Base-by-base conservation (phyloP, 352 stramenopile species). In the Phytophthora brassicae region DNA sequence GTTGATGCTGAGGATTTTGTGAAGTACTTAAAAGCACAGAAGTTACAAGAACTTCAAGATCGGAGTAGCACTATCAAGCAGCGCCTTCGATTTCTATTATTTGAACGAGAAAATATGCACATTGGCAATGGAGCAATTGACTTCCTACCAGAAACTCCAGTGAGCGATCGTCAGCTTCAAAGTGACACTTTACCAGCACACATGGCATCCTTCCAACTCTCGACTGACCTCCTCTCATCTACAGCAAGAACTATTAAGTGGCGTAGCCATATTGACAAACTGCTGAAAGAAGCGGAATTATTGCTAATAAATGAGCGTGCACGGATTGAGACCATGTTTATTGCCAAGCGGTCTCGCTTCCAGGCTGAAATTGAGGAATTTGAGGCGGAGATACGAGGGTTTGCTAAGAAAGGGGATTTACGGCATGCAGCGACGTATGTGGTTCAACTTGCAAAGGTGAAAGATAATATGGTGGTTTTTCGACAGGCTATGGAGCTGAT, bases 361-460 rank as follows among this genome's bases (percentile, higher is more conserved):
- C 76, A 86, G 35, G 72, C 78, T 11, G 85, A 92, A 41, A 83
- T 92, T 4, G 82, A 92, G 12, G 78, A 90, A 16, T 89, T 94
- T 44, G 78, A 89, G n/a, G 60, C 41, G 0, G 83, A 91, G 60
- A 77, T 92, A 6, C 74, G 76, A 49, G 72, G 72, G 1, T 90
- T 94, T 38, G 72, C 84, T 0, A 92, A 88, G 62, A 91, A 91
- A 54, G 81, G 82, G 4, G 85, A 92, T 45, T 39, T 94, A 26
- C 77, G 81, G 0, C 84, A 94, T 24, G 76, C 85, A 1, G 79
- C 83, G 3, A 91, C 82, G 3, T 90, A 92, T 33, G 85, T 92
- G 19, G 76, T 88, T 17, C 83, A 94, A 28, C 61, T 92, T 13
- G 67, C 60, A 3, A 91, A 91, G 41, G 79, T 92, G 70, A 85